Base-by-base conservation (phyloP, 2,329 filamentous ascomycete genomes). In the Sclerotiophoma versabilis region DNA sequence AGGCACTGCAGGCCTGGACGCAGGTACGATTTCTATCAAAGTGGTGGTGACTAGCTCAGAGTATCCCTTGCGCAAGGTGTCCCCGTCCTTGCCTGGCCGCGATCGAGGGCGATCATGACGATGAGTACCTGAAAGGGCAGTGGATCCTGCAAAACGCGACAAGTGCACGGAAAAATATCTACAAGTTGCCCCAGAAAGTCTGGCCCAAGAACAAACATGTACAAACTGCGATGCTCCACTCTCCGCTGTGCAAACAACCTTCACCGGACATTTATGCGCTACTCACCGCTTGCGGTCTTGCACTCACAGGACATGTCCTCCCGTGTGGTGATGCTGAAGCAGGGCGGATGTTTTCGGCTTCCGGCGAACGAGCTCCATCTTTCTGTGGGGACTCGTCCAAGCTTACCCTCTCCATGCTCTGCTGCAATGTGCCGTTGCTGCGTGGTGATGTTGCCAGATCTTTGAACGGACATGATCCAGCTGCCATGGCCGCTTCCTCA, bases 401-500 rank as follows among this genome's bases (percentile, higher is more conserved):
- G 29, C 45, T 49, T 41, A 36, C 33, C 23, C 15, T 49, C 45
- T 49, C 45, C 44, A 54, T 44, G 34, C 57, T 53, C 32, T 63
- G 33, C 20, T 32, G 49, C 27, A 59, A 38, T 22, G 56, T 48
- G n/a, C 30, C 51, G 39, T 50, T 51, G 22, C 38, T 52, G 23
- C 52, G 52, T 38, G 58, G 48, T 27, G 55, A 53, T 37, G 57
- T 60, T 17, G 63, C 58, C 48, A 72, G 27, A 39, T 67, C 65
- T 51, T 70, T 71, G 50, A 73, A 72, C 17, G 70, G 70, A 62
- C 70, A 73, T 4, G 59, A 53, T 2, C 68, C 67, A 19, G 59
- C 49, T 34, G 59, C 52, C 50, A 60, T 53, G 6, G 59, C 61
- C 2, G 62, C 55, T 17, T 66, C 66, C 41, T 70, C 69, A 50